These are phyloP conservation scores for Pyrenochaeta sp. DNA, from an alignment of 2,329 filamentous ascomycete genomes.

Conservation along the genomic window DNA sequence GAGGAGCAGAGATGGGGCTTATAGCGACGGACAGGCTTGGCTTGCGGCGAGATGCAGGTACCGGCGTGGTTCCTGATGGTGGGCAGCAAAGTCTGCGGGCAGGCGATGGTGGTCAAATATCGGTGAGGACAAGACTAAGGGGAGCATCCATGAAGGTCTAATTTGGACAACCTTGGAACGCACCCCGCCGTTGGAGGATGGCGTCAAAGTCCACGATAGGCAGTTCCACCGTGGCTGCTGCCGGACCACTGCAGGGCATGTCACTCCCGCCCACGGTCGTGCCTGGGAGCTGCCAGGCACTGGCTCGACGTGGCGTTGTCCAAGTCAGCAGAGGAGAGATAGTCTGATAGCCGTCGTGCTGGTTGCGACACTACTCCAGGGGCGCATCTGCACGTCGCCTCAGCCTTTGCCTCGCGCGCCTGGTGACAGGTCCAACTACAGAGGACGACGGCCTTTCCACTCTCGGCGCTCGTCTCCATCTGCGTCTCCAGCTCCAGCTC, in stretches of 20 bases:
- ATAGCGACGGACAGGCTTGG: slow-evolving; percentile 30
- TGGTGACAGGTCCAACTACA: no score
- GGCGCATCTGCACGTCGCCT: slow-evolving; percentile 10
- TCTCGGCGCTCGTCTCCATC: no score
- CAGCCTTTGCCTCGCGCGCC: slow-evolving; percentile 13
- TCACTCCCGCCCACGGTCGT: slow-evolving; percentile 24
- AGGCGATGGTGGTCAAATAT: slow-evolving; percentile 37
- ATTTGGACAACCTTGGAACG: slow-evolving; percentile 35
- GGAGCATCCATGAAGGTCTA: slow-evolving; percentile 26
- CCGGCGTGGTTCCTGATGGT: slow-evolving; percentile 28
- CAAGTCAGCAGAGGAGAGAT: slow-evolving; percentile 35
- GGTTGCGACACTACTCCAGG: no score
- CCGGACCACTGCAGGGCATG: slow-evolving; percentile 33
- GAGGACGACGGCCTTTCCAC: no score
- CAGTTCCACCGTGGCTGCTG: slow-evolving; percentile 34
- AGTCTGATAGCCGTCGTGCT: no score
- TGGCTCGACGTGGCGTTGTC: slow-evolving; percentile 28
- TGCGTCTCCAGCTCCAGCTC: no score
- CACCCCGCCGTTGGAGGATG: slow-evolving; percentile 33
- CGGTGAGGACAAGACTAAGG: slow-evolving; percentile 38
- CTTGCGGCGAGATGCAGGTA: slow-evolving; percentile 37
- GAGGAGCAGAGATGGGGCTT: slow-evolving; percentile 35
- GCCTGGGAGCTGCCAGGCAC: slow-evolving; percentile 14
- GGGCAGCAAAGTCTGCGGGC: slow-evolving; percentile 30
- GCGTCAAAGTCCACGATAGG: slow-evolving; percentile 31